Evolutionary conservation across 495 filamentous ascomycete genomes (phyloP).

Genomic region (Margaritispora aquatica): DNA sequence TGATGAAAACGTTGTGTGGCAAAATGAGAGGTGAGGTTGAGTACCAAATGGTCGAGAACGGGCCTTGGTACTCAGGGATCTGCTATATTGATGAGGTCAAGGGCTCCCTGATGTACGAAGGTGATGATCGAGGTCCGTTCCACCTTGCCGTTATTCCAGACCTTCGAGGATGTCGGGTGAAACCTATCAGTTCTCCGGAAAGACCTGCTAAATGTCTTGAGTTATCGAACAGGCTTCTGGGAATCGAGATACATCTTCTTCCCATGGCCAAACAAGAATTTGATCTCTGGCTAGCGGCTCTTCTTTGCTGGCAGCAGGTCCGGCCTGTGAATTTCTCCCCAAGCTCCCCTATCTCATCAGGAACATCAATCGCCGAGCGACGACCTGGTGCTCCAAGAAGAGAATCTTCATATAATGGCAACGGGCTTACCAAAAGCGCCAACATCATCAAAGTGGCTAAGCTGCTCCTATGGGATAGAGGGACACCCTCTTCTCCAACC

Average conservation of each 20-base stretch:
- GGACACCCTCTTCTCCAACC: conserved; percentile 44
- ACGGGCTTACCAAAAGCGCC: conserved; percentile 48
- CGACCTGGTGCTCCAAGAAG: conserved; percentile 6
- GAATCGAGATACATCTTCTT: conserved; percentile 64
- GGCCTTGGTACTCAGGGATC: conserved; percentile 53
- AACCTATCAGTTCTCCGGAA: conserved; percentile 57
- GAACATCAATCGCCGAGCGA: conserved; percentile 27
- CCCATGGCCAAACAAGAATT: conserved; percentile 70
- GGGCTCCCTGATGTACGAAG: conserved; percentile 58
- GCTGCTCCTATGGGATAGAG: conserved; percentile 83
- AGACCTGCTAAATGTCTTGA: conserved; percentile 69
- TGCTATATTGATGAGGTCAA: conserved; percentile 63
- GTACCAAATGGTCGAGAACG: conserved; percentile 48
- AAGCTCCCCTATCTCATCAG: conserved; percentile 43
- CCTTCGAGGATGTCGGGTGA: conserved; percentile 79
- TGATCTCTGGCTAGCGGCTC: conserved; percentile 86
- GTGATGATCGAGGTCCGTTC: conserved; percentile 41
- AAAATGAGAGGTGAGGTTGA: conserved; percentile 65
- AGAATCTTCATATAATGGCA: conserved; percentile 26
- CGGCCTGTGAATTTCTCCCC: conserved; percentile 39
- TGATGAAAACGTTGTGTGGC: conserved; percentile 65
- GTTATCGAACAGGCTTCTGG: conserved; percentile 63
- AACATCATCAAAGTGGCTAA: conserved; percentile 97
- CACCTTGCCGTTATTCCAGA: conserved; percentile 60
- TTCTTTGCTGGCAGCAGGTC: conserved; percentile 92